Conservation (phyloP, 805 yeast species). For the Yarrowia porcina region DNA sequence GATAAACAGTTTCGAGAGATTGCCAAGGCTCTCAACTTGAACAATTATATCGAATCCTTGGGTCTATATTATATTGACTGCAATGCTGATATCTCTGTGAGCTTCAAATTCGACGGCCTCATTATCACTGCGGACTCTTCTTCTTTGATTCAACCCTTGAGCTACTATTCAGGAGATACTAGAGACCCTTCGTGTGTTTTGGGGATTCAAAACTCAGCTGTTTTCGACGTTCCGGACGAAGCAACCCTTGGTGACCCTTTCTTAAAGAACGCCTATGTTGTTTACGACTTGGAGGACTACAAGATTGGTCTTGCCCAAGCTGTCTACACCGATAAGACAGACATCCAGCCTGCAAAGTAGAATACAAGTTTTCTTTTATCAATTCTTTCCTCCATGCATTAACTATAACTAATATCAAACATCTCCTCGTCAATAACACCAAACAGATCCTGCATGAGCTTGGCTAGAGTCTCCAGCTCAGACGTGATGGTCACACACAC, state of each 20-base stretch:
- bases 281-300: background rate
- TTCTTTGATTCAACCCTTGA: background rate
- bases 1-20: background rate
- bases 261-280: background rate
- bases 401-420: constrained; percentile 42
- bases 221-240: background rate
- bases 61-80: background rate
- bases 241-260: background rate
- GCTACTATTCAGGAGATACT: background rate
- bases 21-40: background rate
- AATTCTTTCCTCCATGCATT: background rate
- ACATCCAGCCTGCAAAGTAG: background rate
- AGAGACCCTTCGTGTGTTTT: background rate
- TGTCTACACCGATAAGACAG: background rate
- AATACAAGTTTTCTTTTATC: too few species aligned
- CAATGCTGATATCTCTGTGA: background rate
- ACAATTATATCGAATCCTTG: background rate
- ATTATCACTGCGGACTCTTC: background rate
- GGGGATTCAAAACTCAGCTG: background rate
- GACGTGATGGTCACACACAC: constrained; percentile 66
- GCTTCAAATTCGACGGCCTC: background rate
- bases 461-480: constrained; percentile 59
- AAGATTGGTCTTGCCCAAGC: background rate
- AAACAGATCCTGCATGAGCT: constrained; percentile 53
- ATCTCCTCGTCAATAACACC: constrained; percentile 66